A percentile compares a stretch with the other conserved stretches of the same genome.
These are phyloP conservation scores for Ustilago esculenta DNA, from an alignment of 1,284 basidiomycete genomes.

Conservation along the genomic window DNA sequence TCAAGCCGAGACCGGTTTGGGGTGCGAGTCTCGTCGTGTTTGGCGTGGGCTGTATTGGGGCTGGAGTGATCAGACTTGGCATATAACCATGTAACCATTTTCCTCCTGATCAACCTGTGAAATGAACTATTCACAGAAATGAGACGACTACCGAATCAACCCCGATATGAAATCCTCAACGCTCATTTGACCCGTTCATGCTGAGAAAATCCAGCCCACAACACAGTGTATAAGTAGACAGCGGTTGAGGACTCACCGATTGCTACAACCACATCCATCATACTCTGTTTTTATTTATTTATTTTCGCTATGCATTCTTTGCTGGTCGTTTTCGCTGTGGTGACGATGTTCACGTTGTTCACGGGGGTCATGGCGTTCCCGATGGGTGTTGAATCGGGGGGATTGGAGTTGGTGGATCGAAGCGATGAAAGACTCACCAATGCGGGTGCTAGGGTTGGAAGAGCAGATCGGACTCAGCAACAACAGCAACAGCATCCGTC, in stretches of 20 bases:
- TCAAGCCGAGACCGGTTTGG: slow-evolving; percentile 47
- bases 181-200: too few relatives aligned
- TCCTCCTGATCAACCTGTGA: too few relatives aligned
- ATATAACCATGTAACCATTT: slow-evolving; percentile 16
- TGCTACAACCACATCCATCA: too few relatives aligned
- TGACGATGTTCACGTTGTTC: neutral
- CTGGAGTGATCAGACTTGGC: slow-evolving; percentile 41
- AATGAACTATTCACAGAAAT: too few relatives aligned
- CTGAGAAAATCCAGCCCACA: too few relatives aligned
- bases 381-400: slow-evolving; percentile 1
- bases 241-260: too few relatives aligned
- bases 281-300: too few relatives aligned
- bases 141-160: too few relatives aligned
- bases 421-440: neutral
- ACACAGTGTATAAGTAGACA: too few relatives aligned
- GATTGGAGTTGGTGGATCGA: neutral
- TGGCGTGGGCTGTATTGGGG: slow-evolving; percentile 44
- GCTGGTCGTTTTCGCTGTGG: too few relatives aligned
- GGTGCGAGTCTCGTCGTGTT: slow-evolving; percentile 41
- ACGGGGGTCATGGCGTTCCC: neutral
- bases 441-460: slow-evolving; percentile 1
- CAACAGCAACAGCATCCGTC: too few relatives aligned
- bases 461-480: neutral
- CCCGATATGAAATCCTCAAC: slow-evolving; percentile 15
- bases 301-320: too few relatives aligned